Conservation (phyloP, 768 basidiomycete genomes). For the Amanita thiersii region DNA sequence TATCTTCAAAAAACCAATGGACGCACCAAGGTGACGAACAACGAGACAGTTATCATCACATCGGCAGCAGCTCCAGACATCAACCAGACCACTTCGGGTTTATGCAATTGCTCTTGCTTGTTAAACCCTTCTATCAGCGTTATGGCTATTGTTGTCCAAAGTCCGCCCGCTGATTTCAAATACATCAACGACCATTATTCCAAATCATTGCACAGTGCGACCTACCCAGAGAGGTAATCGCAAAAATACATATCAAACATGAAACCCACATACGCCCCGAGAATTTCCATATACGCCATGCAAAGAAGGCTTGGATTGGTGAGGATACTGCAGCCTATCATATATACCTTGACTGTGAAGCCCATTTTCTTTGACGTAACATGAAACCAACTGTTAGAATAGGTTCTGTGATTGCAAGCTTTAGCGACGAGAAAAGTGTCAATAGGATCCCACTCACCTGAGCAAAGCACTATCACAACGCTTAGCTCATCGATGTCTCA, state of each 20-base stretch:
- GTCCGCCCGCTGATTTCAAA: constrained; percentile 14
- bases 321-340: constrained; percentile 13
- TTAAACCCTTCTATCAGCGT: constrained; percentile 8
- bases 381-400: constrained; percentile 10
- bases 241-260: constrained; percentile 9
- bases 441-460: background rate
- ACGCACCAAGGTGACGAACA: constrained; percentile 26
- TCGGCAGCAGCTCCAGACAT: constrained; percentile 17
- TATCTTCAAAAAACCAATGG: background rate
- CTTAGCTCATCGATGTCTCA: no score
- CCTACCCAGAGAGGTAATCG: constrained; percentile 9
- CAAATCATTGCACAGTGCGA: background rate
- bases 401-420: constrained; percentile 6
- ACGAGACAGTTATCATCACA: constrained; percentile 11
- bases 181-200: background rate
- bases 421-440: background rate
- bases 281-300: constrained; percentile 16
- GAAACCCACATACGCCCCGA: constrained; percentile 9
- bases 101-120: constrained; percentile 9
- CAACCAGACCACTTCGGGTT: constrained; percentile 23
- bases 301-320: constrained; percentile 18
- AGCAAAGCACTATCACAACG: background rate
- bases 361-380: background rate
- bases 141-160: constrained; percentile 12
- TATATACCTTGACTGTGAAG: background rate